Evolutionary conservation across 2,329 filamentous ascomycete genomes (phyloP), one percentile per base, ranked within the genome.

Genomic region (Colletotrichum magnum): DNA sequence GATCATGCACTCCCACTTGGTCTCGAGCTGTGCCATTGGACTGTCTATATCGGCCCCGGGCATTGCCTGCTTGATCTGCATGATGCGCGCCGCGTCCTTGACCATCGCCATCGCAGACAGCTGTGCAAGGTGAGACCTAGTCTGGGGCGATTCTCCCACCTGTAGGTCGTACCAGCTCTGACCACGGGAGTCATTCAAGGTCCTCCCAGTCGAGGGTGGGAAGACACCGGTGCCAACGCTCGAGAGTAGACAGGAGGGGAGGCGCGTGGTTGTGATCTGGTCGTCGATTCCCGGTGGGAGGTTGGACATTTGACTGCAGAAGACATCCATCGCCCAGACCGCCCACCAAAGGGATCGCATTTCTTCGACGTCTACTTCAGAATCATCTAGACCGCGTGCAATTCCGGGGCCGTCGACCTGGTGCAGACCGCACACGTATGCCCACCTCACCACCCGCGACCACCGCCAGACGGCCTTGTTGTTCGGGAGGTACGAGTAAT

Each of bases 381-480:
- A 6, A 4, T 16, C 21, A 10, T 58, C 16, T 12, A 12, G 5
- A 12, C n/a, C 21, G 7, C 9, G 15, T 24, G 9, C 24, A 2
- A 15, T 16, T 13, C 16, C 10, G 13, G 41, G 41, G 10, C 24
- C 28, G 21, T 58, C 56, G 13, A 58, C 24, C 24, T 47, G 56
- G 32, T 58, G 41, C 39, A 58, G 21, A 5, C 26, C 21, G n/a
- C 41, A 48, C 15, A 45, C 45, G 41, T 58, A 58, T 15, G 56
- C 56, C 56, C 56, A 58, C 16, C 56, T 58, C 6, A 58, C 56
- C 12, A 39, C 54, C 39, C 56, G 39, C 16, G 56, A 28, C 24
- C 43, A 58, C 39, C 26, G 56, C 7, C 15, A 10, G 9, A 18
- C 24, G 24, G 56, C 56, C 0, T 43, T 10, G 10, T 6, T 45